Percentiles rank a stretch among this genome's conserved stretches.
phyloP scores from a whole-genome alignment of 164 flowering plant genomes.

The Sedum album region DNA sequence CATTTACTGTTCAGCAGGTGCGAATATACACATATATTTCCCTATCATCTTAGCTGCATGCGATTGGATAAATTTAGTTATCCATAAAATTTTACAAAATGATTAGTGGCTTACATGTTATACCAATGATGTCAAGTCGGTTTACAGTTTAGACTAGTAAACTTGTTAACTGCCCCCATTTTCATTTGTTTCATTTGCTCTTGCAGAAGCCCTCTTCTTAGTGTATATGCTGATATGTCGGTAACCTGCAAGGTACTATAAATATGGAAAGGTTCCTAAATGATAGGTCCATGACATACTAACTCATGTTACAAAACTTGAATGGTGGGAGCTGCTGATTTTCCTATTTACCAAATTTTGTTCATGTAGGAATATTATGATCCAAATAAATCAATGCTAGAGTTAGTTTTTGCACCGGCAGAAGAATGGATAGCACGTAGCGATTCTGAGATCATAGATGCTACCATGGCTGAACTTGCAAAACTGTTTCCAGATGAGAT shows the following conservation, averaged over 20 bases:
- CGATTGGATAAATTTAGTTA: neutral
- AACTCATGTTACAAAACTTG: neutral
- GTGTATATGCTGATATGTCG: slow-evolving; percentile 99
- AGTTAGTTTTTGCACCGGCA: slow-evolving; percentile 97
- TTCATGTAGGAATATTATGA: slow-evolving; percentile 79
- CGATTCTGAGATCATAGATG: slow-evolving; percentile 85
- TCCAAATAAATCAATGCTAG: slow-evolving; percentile 89
- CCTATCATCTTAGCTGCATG: neutral
- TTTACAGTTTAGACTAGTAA: neutral
- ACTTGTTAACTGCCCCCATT: neutral
- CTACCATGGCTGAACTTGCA: slow-evolving; percentile 90
- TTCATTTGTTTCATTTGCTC: neutral
- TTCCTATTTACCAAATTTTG: neutral
- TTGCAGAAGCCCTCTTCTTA: slow-evolving; percentile 88
- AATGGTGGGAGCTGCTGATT: neutral
- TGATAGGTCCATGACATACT: neutral
- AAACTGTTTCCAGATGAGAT: slow-evolving; percentile 94
- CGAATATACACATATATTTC: neutral
- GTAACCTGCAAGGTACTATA: slow-evolving; percentile 80
- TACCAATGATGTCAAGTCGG: neutral
- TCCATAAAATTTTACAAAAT: too few species aligned
- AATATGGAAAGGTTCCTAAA: neutral
- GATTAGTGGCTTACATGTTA: neutral
- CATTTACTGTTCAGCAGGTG: slow-evolving; percentile 96
- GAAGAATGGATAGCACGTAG: slow-evolving; percentile 91